phyloP scores from a whole-genome alignment of 768 basidiomycete species.

The Leccinum fibrillosum region DNA sequence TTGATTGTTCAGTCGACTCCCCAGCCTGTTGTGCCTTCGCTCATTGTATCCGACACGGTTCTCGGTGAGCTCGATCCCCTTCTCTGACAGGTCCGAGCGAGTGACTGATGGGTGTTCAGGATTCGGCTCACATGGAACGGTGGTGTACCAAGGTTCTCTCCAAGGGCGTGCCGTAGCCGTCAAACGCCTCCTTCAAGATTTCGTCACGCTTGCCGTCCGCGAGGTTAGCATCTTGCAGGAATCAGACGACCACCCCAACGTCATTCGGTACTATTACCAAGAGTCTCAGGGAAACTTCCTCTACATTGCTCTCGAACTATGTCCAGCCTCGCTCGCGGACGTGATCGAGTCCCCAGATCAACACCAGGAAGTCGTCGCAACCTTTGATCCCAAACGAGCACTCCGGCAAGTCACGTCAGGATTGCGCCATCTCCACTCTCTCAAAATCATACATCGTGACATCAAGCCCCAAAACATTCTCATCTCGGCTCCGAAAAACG shows the following conservation, averaged over 20 bases:
- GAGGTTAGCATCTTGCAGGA: conserved; percentile 95
- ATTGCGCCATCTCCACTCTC: conserved; percentile 82
- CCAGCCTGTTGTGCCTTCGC: conserved; percentile 39
- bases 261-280: conserved; percentile 98
- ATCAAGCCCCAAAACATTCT: conserved; percentile 99
- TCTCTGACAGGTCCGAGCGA: background rate
- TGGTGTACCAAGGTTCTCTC: conserved; percentile 91
- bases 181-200: conserved; percentile 92
- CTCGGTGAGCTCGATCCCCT: conserved; percentile 53
- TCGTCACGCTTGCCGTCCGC: conserved; percentile 89
- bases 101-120: conserved; percentile 45
- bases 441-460: conserved; percentile 97
- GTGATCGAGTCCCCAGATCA: conserved; percentile 77
- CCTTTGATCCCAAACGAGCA: conserved; percentile 86
- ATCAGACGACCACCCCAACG: conserved; percentile 97
- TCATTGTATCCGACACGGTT: conserved; percentile 70
- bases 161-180: conserved; percentile 98
- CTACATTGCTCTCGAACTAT: conserved; percentile 95
- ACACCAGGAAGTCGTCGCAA: conserved; percentile 71
- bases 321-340: conserved; percentile 87
- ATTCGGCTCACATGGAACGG: conserved; percentile 94
- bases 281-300: conserved; percentile 91
- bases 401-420: conserved; percentile 85
- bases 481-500: conserved; percentile 66
- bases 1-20: conserved; percentile 27